Conservation (phyloP, 768 basidiomycete species). For the Russula griseocarnosa region DNA sequence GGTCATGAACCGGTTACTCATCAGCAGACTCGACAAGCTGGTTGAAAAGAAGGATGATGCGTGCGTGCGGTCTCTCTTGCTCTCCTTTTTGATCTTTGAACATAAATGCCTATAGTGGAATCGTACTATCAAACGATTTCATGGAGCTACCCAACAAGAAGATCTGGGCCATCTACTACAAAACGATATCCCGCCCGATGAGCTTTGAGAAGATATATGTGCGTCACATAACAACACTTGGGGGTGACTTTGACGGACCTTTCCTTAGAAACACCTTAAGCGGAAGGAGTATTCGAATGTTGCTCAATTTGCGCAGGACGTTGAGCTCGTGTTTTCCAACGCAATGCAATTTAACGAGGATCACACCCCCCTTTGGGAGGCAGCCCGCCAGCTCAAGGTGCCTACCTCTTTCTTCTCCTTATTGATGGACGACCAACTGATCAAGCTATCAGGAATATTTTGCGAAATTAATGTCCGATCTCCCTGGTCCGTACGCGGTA, state of each 20-base stretch:
- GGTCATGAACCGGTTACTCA: constrained; percentile 59
- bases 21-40: constrained; percentile 65
- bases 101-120: constrained; percentile 47
- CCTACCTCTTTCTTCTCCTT: constrained; percentile 29
- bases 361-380: constrained; percentile 77
- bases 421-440: constrained; percentile 18
- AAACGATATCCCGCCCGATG: constrained; percentile 71
- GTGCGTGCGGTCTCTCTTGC: constrained; percentile 42
- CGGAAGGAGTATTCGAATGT: constrained; percentile 68
- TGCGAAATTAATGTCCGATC: constrained; percentile 69
- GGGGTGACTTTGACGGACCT: background rate
- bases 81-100: constrained; percentile 15
- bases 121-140: constrained; percentile 66
- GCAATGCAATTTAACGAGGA: constrained; percentile 87
- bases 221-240: constrained; percentile 34
- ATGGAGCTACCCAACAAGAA: constrained; percentile 81
- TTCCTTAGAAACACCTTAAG: constrained; percentile 67
- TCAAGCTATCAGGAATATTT: constrained; percentile 56
- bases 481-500: constrained; percentile 63
- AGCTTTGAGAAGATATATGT: constrained; percentile 77
- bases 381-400: constrained; percentile 65
- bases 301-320: constrained; percentile 75
- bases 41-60: constrained; percentile 65
- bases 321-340: constrained; percentile 87
- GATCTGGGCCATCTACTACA: constrained; percentile 75